A percentile compares a stretch with the other conserved stretches of the same genome.
phyloP scores from a whole-genome alignment of 495 filamentous ascomycete species.

The Trichoderma virens region DNA sequence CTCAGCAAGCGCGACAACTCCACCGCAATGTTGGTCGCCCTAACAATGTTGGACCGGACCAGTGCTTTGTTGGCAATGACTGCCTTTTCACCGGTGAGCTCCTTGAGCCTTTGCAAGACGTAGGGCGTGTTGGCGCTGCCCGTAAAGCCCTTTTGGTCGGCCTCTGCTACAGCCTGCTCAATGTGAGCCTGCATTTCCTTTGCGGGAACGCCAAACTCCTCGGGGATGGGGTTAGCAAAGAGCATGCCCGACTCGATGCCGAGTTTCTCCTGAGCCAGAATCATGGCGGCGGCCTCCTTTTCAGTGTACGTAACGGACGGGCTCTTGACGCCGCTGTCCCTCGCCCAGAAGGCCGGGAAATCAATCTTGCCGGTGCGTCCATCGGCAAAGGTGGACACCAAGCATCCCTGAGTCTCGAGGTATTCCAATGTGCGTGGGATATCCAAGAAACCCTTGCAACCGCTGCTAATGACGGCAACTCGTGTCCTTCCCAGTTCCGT shows the following conservation, averaged over 20 bases:
- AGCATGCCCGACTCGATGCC: constrained; percentile 65
- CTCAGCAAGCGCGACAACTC: constrained; percentile 56
- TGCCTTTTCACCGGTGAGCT: constrained; percentile 66
- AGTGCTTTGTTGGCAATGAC: constrained; percentile 69
- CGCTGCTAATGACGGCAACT: constrained; percentile 80
- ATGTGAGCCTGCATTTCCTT: constrained; percentile 68
- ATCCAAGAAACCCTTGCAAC: constrained; percentile 94
- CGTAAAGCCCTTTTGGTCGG: constrained; percentile 55
- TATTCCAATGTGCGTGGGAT: constrained; percentile 87
- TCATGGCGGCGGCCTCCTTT: constrained; percentile 75
- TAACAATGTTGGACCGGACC: constrained; percentile 69
- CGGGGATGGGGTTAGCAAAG: constrained; percentile 83
- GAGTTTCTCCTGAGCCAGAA: constrained; percentile 51
- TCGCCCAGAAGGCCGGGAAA: constrained; percentile 83
- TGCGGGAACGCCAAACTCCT: constrained; percentile 59
- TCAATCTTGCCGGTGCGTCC: constrained; percentile 57
- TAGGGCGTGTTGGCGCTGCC: constrained; percentile 87
- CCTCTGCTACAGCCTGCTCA: constrained; percentile 61
- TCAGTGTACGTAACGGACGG: constrained; percentile 67
- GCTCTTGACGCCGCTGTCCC: constrained; percentile 75
- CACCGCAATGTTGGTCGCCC: constrained; percentile 71
- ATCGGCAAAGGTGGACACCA: constrained; percentile 83
- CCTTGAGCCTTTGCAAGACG: constrained; percentile 71
- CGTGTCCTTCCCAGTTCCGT: constrained; percentile 90
- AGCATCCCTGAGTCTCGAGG: constrained; percentile 86